Base-by-base conservation (phyloP, 2,329 filamentous ascomycete genomes). In the Trichoderma aggressivum region DNA sequence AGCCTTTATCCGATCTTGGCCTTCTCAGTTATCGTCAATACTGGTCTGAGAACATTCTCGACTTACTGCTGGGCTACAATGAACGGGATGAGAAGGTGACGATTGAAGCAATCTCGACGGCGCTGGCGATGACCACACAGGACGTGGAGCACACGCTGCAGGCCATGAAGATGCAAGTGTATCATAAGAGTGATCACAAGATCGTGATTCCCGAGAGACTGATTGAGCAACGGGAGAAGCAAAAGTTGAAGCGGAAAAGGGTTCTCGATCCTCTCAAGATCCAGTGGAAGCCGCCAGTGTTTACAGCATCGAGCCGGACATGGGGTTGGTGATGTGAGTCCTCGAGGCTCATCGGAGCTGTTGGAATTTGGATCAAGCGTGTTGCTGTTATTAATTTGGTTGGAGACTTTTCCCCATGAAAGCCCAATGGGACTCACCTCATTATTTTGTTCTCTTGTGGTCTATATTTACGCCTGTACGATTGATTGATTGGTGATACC, bases 61-160 rank as follows among this genome's bases (percentile, higher is more conserved):
- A 98, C 72, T 80, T 97, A 16, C 85, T 99, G n/a, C 83, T 97
- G 60, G 91, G 91, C 62, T 87, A 87, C 63, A 90, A 90, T 72
- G 90, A 91, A 73, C 83, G 85, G 21, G 89, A 90, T 10, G 89
- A 91, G 14, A 91, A 90, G 77, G 91, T 93, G 68, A 97, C 92
- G 70, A 94, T 98, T 68, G 94, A 98, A 77, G 89, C 92, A 63
- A 88, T 99, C 66, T 94, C 94, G 0, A 85, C 88, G 7, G 82
- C 89, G 39, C 89, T 96, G 10, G 92, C 94, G 3, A 98, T 99
- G 95, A 98, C 95, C n/a, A 94, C 94, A 7, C 94, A 94, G 77
- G 96, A 99, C 79, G 95, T 99, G 16, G 90, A 98, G 80, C 94
- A 98, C 80, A 98, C 96, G 0, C 82, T 99, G 65, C 94, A 98